Percentiles rank a stretch among this genome's conserved stretches.
These are phyloP conservation scores for Endotrypanum monterogeii DNA, from an alignment of 208 protist species.

Conservation along the genomic window DNA sequence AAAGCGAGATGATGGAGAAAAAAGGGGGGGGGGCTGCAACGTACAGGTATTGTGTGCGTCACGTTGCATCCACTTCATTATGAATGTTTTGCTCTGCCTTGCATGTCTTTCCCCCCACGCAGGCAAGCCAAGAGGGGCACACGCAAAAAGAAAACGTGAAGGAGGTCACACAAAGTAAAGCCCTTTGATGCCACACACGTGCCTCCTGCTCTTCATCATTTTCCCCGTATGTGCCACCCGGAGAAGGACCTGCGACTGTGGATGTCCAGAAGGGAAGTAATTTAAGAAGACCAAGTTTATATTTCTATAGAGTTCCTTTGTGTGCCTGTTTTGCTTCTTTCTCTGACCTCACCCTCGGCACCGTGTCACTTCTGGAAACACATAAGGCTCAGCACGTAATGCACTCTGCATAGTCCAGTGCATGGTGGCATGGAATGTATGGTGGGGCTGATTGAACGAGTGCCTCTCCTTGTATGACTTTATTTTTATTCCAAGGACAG, in stretches of 20 bases:
- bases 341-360: neutral
- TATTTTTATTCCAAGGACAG: neutral
- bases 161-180: neutral
- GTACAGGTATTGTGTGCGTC: neutral
- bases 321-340: neutral
- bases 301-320: neutral
- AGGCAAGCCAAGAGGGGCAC: neutral
- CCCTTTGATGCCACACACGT: neutral
- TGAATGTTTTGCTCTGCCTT: neutral
- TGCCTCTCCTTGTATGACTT: slow-evolving; percentile 1
- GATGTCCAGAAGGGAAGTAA: neutral
- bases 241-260: too few relatives aligned
- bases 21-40: neutral
- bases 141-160: neutral
- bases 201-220: too few relatives aligned
- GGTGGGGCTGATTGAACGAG: neutral
- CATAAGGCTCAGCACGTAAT: neutral
- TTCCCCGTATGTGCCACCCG: too few relatives aligned
- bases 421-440: neutral
- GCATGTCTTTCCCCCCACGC: neutral
- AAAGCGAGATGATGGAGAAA: neutral
- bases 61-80: neutral
- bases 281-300: neutral
- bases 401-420: neutral
- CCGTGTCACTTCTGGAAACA: neutral